These are phyloP conservation scores for Rhynchospora pubera DNA, from an alignment of 176 grass and related monocot genomes.

Conservation along the genomic window DNA sequence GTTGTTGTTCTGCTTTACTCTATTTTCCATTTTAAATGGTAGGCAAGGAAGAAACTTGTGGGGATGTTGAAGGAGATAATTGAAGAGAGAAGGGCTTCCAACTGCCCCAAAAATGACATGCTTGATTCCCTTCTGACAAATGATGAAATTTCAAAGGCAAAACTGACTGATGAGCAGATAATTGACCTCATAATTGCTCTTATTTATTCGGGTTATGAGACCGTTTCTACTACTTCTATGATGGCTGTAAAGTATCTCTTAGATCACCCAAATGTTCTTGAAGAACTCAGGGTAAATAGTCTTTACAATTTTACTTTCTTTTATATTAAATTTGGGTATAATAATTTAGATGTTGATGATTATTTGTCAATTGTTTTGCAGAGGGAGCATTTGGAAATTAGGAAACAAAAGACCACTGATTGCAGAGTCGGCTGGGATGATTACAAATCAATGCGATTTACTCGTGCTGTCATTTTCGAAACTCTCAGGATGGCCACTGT, in stretches of 20 bases:
- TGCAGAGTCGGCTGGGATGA: constrained; percentile 59
- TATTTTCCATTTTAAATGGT: neutral
- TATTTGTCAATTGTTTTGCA: constrained; percentile 19
- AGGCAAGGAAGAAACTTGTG: constrained; percentile 93
- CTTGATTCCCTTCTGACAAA: constrained; percentile 54
- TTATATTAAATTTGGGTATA: neutral
- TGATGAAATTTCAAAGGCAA: constrained; percentile 36
- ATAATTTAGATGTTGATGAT: neutral
- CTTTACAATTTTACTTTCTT: neutral
- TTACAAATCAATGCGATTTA: constrained; percentile 91
- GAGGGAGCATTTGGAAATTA: constrained; percentile 75
- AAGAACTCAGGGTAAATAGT: constrained; percentile 63
- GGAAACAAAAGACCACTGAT: constrained; percentile 38
- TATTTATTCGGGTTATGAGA: constrained; percentile 95
- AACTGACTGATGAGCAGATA: constrained; percentile 75
- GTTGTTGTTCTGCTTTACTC: neutral
- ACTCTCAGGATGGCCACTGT: constrained; percentile 89
- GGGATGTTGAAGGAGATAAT: constrained; percentile 68
- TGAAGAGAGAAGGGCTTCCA: constrained; percentile 34
- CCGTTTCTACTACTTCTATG: constrained; percentile 90
- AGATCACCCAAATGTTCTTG: constrained; percentile 59
- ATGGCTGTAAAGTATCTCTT: constrained; percentile 94
- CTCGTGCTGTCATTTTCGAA: constrained; percentile 88
- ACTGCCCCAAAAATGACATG: constrained; percentile 51
- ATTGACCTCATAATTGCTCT: constrained; percentile 86